Base-by-base conservation (phyloP, 2,329 filamentous ascomycete genomes). In the Aspergillus costaricaensis region DNA sequence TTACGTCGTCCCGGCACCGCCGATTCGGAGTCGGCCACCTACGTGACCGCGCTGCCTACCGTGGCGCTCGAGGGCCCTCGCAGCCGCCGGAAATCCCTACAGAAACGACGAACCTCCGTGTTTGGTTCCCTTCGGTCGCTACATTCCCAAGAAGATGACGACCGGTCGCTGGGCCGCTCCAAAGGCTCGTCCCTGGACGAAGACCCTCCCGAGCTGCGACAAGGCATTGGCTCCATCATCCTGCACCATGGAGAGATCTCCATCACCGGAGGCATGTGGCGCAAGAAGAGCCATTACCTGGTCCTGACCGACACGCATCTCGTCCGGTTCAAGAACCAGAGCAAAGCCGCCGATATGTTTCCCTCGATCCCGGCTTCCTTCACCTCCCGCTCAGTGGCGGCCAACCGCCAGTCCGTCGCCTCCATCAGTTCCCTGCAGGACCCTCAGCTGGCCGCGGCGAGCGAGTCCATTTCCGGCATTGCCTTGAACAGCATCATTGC, bases 201-300 rank as follows among this genome's bases (percentile, higher is more conserved):
- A 17, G 80, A 80, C 63, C 68, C 66, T n/a, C 62, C 57, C 57
- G 70, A 57, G 62, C 67, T 65, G 68, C 76, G 70, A 59, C 72
- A 73, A 63, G 67, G 74, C 21, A 72, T 80, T 43, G 79, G 79
- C 27, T 72, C 73, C 48, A 76, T 79, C 30, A 85, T 90, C 19
- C 74, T 90, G 39, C 83, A 88, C 63, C 85, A 90, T 76, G 88
- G 88, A 39, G 88, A 90, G 70, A 85, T 90, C 15, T 88, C 91
- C 74, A 90, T 86, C 12, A 86, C 86, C 52, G 87, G 85, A 58
- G 85, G 85, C 61, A 85, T 91, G 81, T 89, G 90, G 75, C 81
- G 88, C 71, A 90, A 89, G 77, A 89, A 88, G 77, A 88, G 84
- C 74, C 88, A 91, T 72, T 91, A 89, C 68, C 77, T 91, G 57